Percentiles rank a stretch among this genome's conserved stretches.
These are phyloP conservation scores for Pneumocystis wakefieldiae DNA, from an alignment of 1,139 yeast genomes.

Conservation along the genomic window DNA sequence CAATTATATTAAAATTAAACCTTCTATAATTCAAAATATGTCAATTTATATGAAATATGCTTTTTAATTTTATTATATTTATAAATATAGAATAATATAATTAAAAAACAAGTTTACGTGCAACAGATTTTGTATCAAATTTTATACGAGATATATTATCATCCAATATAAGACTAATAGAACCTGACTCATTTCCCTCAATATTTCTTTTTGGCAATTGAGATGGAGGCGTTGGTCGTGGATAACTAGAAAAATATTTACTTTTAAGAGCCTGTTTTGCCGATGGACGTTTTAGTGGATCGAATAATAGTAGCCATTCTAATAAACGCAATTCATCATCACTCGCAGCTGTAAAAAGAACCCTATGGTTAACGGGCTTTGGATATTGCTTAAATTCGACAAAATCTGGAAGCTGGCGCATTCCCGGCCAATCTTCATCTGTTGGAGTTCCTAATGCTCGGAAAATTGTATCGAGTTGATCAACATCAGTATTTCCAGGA, in stretches of 20 bases:
- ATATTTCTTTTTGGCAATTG: not conserved
- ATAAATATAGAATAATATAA: not conserved
- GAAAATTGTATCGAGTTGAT: constrained; percentile 81
- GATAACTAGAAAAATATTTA: constrained; percentile 7
- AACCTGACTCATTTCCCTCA: not conserved
- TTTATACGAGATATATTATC: not conserved
- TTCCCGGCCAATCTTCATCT: constrained; percentile 84
- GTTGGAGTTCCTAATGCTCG: constrained; percentile 94
- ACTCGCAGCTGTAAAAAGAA: constrained; percentile 12
- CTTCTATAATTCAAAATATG: not conserved
- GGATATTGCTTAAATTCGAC: constrained; percentile 4
- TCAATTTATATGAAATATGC: not conserved
- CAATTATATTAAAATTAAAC: not conserved
- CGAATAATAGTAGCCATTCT: constrained; percentile 6
- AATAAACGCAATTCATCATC: constrained; percentile 5
- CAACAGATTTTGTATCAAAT: not conserved
- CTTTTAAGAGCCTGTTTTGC: constrained; percentile 7
- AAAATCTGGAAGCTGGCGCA: constrained; percentile 60
- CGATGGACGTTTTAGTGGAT: constrained; percentile 10
- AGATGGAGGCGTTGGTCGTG: constrained; percentile 7
- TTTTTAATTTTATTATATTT: not conserved
- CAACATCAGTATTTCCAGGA: constrained; percentile 81
- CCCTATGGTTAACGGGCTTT: constrained; percentile 12
- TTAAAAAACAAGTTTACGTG: not conserved
- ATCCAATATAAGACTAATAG: not conserved